Conservation (phyloP, 208 protist genomes). For the Herpetomonas samuelpessoai region DNA sequence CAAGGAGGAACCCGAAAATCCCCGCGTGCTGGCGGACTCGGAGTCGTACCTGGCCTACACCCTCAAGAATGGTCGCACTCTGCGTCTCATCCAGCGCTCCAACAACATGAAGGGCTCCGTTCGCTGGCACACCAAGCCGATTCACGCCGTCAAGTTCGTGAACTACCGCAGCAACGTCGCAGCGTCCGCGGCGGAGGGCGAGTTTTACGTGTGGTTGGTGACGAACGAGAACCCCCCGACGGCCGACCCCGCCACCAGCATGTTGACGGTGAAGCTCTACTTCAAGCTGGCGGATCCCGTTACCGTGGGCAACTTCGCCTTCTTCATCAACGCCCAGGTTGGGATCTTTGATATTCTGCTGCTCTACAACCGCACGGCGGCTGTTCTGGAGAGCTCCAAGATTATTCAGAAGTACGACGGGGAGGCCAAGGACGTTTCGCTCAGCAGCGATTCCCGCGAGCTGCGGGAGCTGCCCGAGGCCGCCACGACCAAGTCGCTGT, state of each 20-base stretch:
- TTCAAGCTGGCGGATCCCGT: conserved; percentile 73
- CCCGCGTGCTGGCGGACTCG: conserved; percentile 75
- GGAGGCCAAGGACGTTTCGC: conserved; percentile 42
- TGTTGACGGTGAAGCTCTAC: conserved; percentile 68
- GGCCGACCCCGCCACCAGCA: conserved; percentile 4
- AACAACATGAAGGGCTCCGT: conserved; percentile 61
- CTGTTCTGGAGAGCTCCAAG: conserved; percentile 71
- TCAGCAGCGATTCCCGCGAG: conserved; percentile 44
- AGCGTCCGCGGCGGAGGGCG: conserved; percentile 52
- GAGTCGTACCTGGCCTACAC: conserved; percentile 79
- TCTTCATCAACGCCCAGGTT: conserved; percentile 79
- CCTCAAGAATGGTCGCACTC: conserved; percentile 61
- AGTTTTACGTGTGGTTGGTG: conserved; percentile 84
- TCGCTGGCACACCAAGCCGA: conserved; percentile 42
- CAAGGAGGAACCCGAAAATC: conserved; percentile 41
- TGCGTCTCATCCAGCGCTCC: conserved; percentile 62
- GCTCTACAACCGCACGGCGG: conserved; percentile 64
- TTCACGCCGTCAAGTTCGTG: conserved; percentile 74
- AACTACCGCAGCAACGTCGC: conserved; percentile 89
- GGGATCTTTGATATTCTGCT: conserved; percentile 68
- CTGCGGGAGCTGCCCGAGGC: conserved; percentile 42
- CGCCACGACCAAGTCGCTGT: conserved; percentile 37
- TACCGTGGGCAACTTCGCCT: conserved; percentile 62
- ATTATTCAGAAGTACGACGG: conserved; percentile 52
- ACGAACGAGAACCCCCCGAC: conserved; percentile 30